Base-by-base conservation (phyloP, 176 grass and related monocot genomes). In the Rhynchospora tenuis region DNA sequence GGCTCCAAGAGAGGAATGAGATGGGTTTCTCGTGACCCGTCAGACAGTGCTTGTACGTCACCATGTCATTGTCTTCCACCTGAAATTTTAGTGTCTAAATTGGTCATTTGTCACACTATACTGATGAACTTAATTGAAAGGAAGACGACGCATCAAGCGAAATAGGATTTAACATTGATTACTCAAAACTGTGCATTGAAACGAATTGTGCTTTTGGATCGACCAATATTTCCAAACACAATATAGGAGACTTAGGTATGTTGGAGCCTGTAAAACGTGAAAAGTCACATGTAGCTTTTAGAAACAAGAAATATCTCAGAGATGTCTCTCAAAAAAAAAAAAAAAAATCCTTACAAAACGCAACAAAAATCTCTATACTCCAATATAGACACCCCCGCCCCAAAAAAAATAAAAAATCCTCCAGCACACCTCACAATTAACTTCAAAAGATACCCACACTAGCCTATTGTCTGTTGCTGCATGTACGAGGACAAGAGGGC, bases 1-100 rank as follows among this genome's bases (percentile, higher is more conserved):
- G 93, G 83, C 96, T 99, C 96, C 96, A 99, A 52, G 93, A 86
- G 76, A 93, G 89, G 82, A 91, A 92, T 15, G 93, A 93, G 79
- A 99, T 87, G 60, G 93, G 87, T 29, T 73, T 82, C 75, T 81
- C 51, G 80, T 99, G 91, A 82, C 91, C 96, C 83, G 77, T 23
- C 10, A 99, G 88, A 59, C 91, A 84, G 84, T 93, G 86, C 58
- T 84, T 95, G 83, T 82, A 85, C 55, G 83, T 89, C 48, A 99
- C 48, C 7, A 73, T 90, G 73, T 93, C 91, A 80, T 95, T 89
- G 2, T 88, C 87, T 91, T 93, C 83, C 61, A 99, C 96, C 96
- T 99, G 88, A 67, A 85, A 91, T 57, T 84, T 38, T 24, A 66
- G 63, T 67, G 20, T 22, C 44, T 66, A 64, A 6, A 66, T 46